These are phyloP conservation scores for Podila clonocystis DNA, from an alignment of 192 early-diverging fungal species.

Conservation along the genomic window DNA sequence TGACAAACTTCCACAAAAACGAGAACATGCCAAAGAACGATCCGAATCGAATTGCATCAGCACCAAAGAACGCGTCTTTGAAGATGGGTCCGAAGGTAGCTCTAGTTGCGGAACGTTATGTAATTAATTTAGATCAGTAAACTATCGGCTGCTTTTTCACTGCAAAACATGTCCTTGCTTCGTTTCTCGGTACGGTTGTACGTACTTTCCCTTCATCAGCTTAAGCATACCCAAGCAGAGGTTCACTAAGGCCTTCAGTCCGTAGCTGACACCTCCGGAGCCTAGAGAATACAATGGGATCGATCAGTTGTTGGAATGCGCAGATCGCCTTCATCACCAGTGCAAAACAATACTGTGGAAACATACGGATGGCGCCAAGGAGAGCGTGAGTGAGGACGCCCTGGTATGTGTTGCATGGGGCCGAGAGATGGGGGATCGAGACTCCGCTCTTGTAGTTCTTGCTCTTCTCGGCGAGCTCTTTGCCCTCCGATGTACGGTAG, in stretches of 20 bases:
- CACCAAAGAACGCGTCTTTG: slow-evolving; percentile 63
- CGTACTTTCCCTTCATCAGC: slow-evolving; percentile 47
- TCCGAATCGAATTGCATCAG: slow-evolving; percentile 72
- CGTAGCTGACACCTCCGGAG: slow-evolving; percentile 36
- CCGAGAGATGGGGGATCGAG: slow-evolving; percentile 39
- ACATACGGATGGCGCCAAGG: slow-evolving; percentile 48
- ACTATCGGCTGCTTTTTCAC: background rate
- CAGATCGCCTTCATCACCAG: background rate
- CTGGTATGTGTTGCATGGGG: slow-evolving; percentile 42
- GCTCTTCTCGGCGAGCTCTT: slow-evolving; percentile 41
- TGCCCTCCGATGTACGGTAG: slow-evolving; percentile 43
- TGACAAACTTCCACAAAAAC: slow-evolving; percentile 78
- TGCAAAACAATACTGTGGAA: background rate
- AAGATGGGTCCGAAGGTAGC: slow-evolving; percentile 52
- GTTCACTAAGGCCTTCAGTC: slow-evolving; percentile 45
- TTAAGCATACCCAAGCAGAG: slow-evolving; percentile 49
- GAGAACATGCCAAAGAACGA: slow-evolving; percentile 83
- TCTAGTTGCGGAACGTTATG: slow-evolving; percentile 21
- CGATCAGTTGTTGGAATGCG: background rate
- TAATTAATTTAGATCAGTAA: background rate
- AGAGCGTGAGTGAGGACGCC: slow-evolving; percentile 42
- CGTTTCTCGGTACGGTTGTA: background rate
- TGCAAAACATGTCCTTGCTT: background rate
- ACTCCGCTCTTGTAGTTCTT: slow-evolving; percentile 42
- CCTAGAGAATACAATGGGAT: slow-evolving; percentile 12